Percentiles rank a stretch among this genome's conserved stretches.
phyloP scores from a whole-genome alignment of 2,329 filamentous ascomycete genomes.

The Tolypocladium capitatum region DNA sequence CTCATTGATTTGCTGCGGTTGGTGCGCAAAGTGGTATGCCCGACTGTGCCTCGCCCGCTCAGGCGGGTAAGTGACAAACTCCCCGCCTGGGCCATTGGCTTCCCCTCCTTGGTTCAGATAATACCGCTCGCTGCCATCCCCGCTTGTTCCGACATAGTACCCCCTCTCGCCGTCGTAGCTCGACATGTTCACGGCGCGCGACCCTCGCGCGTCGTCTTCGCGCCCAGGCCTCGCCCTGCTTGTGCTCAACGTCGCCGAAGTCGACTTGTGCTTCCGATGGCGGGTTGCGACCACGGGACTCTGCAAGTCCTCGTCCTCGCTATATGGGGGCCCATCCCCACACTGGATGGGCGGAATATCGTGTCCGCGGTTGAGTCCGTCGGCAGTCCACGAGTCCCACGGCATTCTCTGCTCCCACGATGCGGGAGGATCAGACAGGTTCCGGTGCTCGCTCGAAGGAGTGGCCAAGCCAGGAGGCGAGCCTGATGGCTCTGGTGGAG shows the following conservation, averaged over 20 bases:
- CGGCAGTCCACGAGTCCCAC: slow-evolving; percentile 42
- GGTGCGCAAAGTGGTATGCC: slow-evolving; percentile 28
- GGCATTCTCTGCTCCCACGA: slow-evolving; percentile 58
- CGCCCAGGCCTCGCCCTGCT: slow-evolving; percentile 32
- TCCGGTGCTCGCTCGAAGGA: slow-evolving; percentile 64
- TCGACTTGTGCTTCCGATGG: slow-evolving; percentile 75
- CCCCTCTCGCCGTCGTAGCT: slow-evolving; percentile 48
- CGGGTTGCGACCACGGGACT: slow-evolving; percentile 78
- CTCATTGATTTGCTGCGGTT: slow-evolving; percentile 32
- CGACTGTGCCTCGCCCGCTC: slow-evolving; percentile 47
- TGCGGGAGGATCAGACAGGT: slow-evolving; percentile 70
- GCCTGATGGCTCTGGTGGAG: slow-evolving; percentile 59
- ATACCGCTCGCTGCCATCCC: slow-evolving; percentile 61
- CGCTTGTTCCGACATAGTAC: slow-evolving; percentile 53
- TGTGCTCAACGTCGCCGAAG: slow-evolving; percentile 33
- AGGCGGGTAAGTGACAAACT: slow-evolving; percentile 66
- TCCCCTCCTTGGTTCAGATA: slow-evolving; percentile 59
- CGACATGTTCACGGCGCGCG: slow-evolving; percentile 30
- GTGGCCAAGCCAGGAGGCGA: slow-evolving; percentile 73
- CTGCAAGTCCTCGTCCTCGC: slow-evolving; percentile 88
- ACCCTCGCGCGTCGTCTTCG: slow-evolving; percentile 24
- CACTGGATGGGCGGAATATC: slow-evolving; percentile 75
- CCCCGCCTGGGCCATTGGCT: slow-evolving; percentile 63
- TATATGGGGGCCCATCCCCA: slow-evolving; percentile 81
- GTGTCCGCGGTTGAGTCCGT: slow-evolving; percentile 46